phyloP scores from a whole-genome alignment of 345 rosid species.

The Lenwebbia sp. region DNA sequence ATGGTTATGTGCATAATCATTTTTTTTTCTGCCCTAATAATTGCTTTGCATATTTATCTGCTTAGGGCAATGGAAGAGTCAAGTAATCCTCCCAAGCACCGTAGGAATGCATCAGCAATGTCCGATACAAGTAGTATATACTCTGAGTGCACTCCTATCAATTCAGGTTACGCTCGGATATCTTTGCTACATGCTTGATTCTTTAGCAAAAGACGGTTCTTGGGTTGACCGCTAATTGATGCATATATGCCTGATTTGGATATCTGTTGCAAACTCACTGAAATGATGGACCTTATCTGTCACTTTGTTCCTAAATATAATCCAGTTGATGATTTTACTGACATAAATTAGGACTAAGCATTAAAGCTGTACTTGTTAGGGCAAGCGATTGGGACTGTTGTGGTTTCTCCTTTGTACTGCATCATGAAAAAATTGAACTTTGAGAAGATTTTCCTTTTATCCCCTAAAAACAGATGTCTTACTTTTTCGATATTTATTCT shows the following conservation, averaged over 20 bases:
- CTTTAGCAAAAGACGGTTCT: not conserved
- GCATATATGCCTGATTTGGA: not conserved
- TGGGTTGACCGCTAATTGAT: not conserved
- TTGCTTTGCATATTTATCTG: not conserved
- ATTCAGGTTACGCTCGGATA: not conserved
- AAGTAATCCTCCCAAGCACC: constrained; percentile 36
- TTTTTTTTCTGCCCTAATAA: not conserved
- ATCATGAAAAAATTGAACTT: not conserved
- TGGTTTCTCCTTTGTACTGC: not conserved
- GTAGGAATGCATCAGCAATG: constrained; percentile 56
- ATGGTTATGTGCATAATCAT: not conserved
- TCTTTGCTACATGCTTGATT: not conserved
- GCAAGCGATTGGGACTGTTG: not conserved
- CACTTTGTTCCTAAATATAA: not conserved
- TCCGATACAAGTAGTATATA: constrained; percentile 53
- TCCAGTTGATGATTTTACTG: not conserved
- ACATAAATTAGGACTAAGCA: not conserved
- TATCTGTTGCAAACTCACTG: not conserved
- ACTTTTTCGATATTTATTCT: not conserved
- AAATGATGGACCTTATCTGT: not conserved
- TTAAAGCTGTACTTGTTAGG: not conserved
- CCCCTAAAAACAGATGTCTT: not conserved
- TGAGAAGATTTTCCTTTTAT: not conserved
- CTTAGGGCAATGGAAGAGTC: constrained; percentile 41
- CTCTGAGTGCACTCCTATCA: constrained; percentile 11